Conservation (phyloP, 768 basidiomycete genomes). For the Lactifluus piperatus region DNA sequence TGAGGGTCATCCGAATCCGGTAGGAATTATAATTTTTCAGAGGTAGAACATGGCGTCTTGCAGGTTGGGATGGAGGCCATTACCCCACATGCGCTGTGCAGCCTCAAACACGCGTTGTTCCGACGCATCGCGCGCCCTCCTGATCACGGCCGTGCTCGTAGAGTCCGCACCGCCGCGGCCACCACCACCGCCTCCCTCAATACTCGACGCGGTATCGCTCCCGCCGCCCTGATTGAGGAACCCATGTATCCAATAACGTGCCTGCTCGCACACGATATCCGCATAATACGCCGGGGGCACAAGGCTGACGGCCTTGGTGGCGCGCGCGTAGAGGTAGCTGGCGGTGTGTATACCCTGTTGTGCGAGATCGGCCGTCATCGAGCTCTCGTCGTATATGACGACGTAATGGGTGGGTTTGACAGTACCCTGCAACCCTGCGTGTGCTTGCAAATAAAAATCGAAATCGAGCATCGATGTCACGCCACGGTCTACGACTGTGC, state of each 20-base stretch:
- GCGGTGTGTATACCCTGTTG: conserved; percentile 64
- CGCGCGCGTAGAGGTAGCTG: conserved; percentile 72
- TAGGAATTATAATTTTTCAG: conserved; percentile 24
- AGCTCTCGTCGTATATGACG: conserved; percentile 71
- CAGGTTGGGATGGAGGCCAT: conserved; percentile 43
- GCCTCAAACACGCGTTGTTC: conserved; percentile 30
- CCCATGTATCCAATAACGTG: conserved; percentile 65
- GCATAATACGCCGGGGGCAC: conserved; percentile 77
- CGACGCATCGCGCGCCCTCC: conserved; percentile 27
- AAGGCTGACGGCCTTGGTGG: conserved; percentile 77
- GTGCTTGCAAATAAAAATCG: conserved; percentile 44
- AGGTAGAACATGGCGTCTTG: conserved; percentile 71
- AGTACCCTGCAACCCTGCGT: conserved; percentile 62
- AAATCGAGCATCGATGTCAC: conserved; percentile 41
- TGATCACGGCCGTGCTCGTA: conserved; percentile 19
- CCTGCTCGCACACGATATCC: conserved; percentile 76
- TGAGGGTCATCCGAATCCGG: no score
- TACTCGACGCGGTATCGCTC: conserved; percentile 18
- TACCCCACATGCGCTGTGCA: conserved; percentile 33
- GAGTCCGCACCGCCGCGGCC: no score
- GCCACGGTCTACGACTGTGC: conserved; percentile 75
- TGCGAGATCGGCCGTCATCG: conserved; percentile 56
- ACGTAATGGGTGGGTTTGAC: conserved; percentile 73
- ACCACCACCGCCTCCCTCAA: not conserved
- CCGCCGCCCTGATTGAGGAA: conserved; percentile 43